Base-by-base conservation (phyloP, 306 rosid species). In the Malus domestica region DNA sequence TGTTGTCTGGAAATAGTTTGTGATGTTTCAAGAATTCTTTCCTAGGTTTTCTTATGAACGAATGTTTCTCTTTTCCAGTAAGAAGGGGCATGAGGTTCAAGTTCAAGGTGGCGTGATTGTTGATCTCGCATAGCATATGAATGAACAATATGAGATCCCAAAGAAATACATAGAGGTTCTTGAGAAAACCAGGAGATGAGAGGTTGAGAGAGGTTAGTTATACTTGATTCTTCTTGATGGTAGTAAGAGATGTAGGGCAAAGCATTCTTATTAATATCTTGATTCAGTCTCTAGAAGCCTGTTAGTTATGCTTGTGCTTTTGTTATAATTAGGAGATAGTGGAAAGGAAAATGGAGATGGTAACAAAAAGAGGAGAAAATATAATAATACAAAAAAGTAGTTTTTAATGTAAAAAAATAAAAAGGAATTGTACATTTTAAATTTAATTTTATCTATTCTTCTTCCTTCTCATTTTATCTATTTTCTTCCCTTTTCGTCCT, bases 31-130 rank as follows among this genome's bases (percentile, higher is more conserved):
- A 74, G n/a, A 30, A 74, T 42, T 29, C 68, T 38, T n/a, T 22
- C 35, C 15, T 22, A 23, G 67, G 20, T 9, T 59, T 72, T 15
- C 40, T 59, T 30, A 59, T 73, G 58, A 3, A 23, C 52, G 32
- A 35, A 22, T 71, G 35, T 25, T 71, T 46, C 42, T 69, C 75
- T 70, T 78, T 78, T 45, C 92, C 92, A 92, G 98, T 79, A 92
- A 92, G 90, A 95, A 90, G 80, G 98, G 98, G 49, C 78, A 82
- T 10, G 97, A 92, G 77, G 97, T 92, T 77, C 73, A 92, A 80
- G 90, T 95, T 79, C 98, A 95, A 88, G 98, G 98, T 15, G 96
- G 98, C 23, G 97, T 95, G 44, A 92, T 95, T 44, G 96, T 92
- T 76, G 94, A 89, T 83, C 71, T 95, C 66, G 93, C 91, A 59